phyloP scores from a whole-genome alignment of 257 asterid species.

The Prunella vulgaris region DNA sequence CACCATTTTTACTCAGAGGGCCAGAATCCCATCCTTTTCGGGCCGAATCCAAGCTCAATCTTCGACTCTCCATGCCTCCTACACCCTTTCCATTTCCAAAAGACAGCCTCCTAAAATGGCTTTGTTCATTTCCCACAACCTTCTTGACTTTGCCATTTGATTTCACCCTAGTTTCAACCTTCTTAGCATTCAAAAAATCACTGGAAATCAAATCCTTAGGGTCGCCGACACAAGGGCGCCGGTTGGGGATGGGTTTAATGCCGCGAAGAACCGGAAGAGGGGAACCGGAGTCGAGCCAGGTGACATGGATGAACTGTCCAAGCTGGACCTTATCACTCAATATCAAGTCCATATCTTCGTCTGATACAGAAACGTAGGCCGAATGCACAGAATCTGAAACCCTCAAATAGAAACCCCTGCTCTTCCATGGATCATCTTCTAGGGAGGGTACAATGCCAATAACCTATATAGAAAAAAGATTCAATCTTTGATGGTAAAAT shows the following conservation, averaged over 20 bases:
- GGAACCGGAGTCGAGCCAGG: conserved; percentile 64
- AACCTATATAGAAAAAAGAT: conserved; percentile 35
- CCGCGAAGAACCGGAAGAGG: conserved; percentile 90
- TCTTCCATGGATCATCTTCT: conserved; percentile 93
- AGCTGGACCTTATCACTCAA: conserved; percentile 72
- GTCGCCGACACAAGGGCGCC: conserved; percentile 70
- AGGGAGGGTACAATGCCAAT: conserved; percentile 79
- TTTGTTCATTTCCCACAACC: conserved; percentile 37
- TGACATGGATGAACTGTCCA: conserved; percentile 79
- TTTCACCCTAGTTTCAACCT: conserved; percentile 36
- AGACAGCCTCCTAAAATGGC: conserved; percentile 63
- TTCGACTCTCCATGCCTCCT: conserved; percentile 50
- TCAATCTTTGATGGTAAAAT: background rate
- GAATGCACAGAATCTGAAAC: conserved; percentile 96
- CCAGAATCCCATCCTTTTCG: conserved; percentile 79
- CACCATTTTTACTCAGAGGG: conserved; percentile 34
- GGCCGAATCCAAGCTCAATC: conserved; percentile 76
- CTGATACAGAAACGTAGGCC: conserved; percentile 79
- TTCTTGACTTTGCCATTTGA: conserved; percentile 40
- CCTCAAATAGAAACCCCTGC: conserved; percentile 79
- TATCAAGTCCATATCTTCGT: conserved; percentile 72
- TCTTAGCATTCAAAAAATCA: conserved; percentile 60
- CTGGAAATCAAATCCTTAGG: conserved; percentile 90
- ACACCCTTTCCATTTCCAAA: conserved; percentile 46
- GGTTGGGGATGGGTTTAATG: conserved; percentile 68